Base-by-base conservation (phyloP, 2,329 filamentous ascomycete genomes). In the Helicocarpus griseus region DNA sequence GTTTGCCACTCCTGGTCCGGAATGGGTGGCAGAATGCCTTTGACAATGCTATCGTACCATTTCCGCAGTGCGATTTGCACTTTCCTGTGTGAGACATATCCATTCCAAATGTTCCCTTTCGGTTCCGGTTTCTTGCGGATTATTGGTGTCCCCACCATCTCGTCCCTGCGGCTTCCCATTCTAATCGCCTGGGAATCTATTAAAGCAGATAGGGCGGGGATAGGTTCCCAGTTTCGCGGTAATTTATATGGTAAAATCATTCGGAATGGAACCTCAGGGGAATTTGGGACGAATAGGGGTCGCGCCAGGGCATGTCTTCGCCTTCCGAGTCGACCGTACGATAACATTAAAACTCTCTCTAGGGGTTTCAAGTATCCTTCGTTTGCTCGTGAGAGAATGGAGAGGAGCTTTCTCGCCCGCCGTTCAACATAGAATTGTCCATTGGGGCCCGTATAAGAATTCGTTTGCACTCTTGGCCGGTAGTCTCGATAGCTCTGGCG, bases 251-350 rank as follows among this genome's bases (percentile, higher is more conserved):
- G 38, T 22, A 51, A 14, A 21, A 47, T 48, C 2, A 35, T n/a
- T 36, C 44, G 31, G 26, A 58, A 58, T 6, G 49, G 43, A 22
- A 39, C n/a, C 51, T 49, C 22, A 62, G 50, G 5, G 60, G 22
- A 51, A 19, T 26, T 14, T 8, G 50, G 31, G 21, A 52, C n/a
- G 29, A 51, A 36, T 14, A 52, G 56, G 3, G 61, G 59, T 4
- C 58, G 53, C 53, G 80, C 50, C 29, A 83, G 61, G 8, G 74
- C 65, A 53, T 75, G 68, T 57, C 77, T 72, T 29, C 77, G 69
- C 56, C 66, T 72, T 7, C 81, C 81, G 29, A 68, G 69, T 48
- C 81, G 74, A 13, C 79, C 81, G 58, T 83, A 84, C 13, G 80
- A 72, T 53, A 74, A 63, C 29, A 72, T 64, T 19, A 85, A 65